Percentiles rank a stretch among this genome's conserved stretches.
Conservation (phyloP, 73 alveolate species). For the Strombidium stylifer region DNA sequence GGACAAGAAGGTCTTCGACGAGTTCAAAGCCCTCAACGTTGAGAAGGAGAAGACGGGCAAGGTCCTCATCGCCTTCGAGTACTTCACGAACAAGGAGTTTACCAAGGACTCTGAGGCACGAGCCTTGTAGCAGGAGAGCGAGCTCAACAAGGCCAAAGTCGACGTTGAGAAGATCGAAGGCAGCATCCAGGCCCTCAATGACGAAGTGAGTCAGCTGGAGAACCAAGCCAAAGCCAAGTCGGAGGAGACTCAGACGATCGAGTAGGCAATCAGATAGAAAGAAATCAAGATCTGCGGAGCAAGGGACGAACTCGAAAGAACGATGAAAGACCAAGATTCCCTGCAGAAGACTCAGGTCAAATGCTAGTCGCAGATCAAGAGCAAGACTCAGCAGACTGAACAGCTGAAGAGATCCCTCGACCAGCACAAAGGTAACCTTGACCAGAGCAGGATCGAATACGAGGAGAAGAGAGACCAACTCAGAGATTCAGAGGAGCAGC, state of each 20-base stretch:
- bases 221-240: background rate
- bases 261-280: conserved; percentile 1
- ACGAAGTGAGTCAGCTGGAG: too few species aligned
- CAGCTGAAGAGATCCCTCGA: background rate
- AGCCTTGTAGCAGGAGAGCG: background rate
- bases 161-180: background rate
- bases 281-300: conserved; percentile 31
- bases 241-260: conserved; percentile 1
- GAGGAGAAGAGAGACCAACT: conserved; percentile 65
- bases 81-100: conserved; percentile 4
- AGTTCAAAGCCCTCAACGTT: conserved; percentile 82
- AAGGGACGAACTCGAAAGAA: conserved; percentile 47
- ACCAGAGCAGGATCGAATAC: conserved; percentile 15
- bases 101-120: background rate
- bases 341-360: conserved; percentile 5
- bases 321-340: conserved; percentile 9
- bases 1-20: conserved; percentile 78
- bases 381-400: background rate
- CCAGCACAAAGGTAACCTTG: background rate
- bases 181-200: too few species aligned
- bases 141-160: background rate
- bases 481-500: conserved; percentile 61
- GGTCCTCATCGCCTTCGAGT: conserved; percentile 69
- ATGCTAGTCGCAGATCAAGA: background rate
- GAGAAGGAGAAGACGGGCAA: conserved; percentile 70